Base-by-base conservation (phyloP, 2,329 filamentous ascomycete genomes). In the Cordyceps cateniannulata region DNA sequence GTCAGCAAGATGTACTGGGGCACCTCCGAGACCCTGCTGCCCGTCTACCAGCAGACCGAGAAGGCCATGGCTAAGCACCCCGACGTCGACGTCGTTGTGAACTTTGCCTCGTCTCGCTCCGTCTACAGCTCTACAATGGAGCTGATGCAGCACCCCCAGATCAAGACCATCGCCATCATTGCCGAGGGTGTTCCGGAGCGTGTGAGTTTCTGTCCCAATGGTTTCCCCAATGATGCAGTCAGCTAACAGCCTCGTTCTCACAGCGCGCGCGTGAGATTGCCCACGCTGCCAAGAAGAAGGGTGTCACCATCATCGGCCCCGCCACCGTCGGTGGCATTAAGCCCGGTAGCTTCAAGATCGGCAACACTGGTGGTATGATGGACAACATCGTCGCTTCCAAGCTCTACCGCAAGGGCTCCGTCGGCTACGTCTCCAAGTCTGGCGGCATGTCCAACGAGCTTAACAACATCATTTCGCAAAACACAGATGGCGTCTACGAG, bases 1-100 rank as follows among this genome's bases (percentile, higher is more conserved):
- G 95, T 99, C 76, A 97, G 92, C 88, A 99, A 99, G 88, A 98
- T 99, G 95, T 99, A 99, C 90, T 99, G 95, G 95, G 95, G 95
- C 73, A 99, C 95, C 74, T 97, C 92, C 81, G 95, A 99, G 85
- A 99, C 95, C 65, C 88, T 99, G 67, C 86, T 99, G 70, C 95
- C 95, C 65, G 95, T 99, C 76, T 99, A 99, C 86, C 93, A 99
- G 82, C 85, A 91, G 73, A 89, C 93, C 54, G 82, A 86, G 69
- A 96, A 97, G 84, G 95, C 95, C 70, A 87, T 97, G 74, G 85
- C 86, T 77, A 99, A 99, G 88, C 95, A 99, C 85, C 86, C 84
- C 65, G 95, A 99, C 69, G 95, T 98, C 66, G 95, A 99, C 76
- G 93, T 92, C 62, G 90, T 99, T 65, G 95, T 99, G 83, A 99